phyloP scores from a whole-genome alignment of 768 basidiomycete species.

The Tulasnella sp. region DNA sequence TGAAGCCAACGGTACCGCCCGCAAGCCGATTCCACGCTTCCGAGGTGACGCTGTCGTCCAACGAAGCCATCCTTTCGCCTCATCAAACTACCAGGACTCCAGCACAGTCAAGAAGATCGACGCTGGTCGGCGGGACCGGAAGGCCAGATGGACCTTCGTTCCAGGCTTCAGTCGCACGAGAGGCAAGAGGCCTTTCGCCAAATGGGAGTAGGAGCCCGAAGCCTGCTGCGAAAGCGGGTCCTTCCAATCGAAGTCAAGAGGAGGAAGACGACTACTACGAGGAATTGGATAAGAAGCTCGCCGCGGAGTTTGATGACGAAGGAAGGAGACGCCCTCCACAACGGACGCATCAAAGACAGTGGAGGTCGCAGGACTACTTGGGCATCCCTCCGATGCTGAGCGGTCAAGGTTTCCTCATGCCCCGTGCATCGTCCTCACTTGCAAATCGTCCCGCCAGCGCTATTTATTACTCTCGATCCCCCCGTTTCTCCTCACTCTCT shows the following conservation, averaged over 20 bases:
- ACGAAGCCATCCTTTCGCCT: background rate
- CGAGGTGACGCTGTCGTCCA: background rate
- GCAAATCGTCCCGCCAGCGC: background rate
- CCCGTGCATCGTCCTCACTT: background rate
- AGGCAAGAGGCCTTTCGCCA: no score
- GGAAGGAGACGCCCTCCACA: background rate
- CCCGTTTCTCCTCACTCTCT: background rate
- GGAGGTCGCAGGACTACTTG: background rate
- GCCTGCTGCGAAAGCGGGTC: background rate
- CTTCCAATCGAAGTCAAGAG: background rate
- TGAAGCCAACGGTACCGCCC: background rate
- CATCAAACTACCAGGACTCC: background rate
- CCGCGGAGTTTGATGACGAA: background rate
- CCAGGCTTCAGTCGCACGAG: background rate
- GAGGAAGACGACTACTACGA: background rate
- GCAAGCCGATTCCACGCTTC: background rate
- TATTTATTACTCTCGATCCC: background rate
- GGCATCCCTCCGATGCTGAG: background rate
- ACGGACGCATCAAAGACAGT: conserved; percentile 1
- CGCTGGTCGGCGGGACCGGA: background rate
- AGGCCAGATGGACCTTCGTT: no score
- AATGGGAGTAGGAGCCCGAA: no score
- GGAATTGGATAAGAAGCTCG: background rate
- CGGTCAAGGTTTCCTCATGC: background rate
- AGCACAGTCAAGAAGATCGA: background rate